Conservation (phyloP, 176 grass and related monocot genomes). For the Oryza meridionalis region DNA sequence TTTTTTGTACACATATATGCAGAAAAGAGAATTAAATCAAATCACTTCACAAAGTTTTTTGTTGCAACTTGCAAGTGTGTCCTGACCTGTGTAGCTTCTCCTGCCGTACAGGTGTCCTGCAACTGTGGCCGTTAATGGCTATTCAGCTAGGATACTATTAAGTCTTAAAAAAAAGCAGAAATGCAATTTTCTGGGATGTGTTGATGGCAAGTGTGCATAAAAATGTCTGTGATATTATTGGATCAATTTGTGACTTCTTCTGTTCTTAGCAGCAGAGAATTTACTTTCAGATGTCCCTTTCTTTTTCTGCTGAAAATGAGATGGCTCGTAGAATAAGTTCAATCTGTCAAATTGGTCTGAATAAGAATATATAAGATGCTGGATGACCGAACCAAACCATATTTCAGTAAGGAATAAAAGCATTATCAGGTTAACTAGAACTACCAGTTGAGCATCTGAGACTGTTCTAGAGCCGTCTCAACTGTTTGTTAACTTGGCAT, state of each 20-base stretch:
- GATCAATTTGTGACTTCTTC: neutral
- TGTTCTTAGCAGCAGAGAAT: neutral
- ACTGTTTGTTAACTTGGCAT: neutral
- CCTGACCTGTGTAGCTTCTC: neutral
- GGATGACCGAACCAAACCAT: neutral
- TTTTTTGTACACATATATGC: neutral
- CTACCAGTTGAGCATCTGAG: neutral
- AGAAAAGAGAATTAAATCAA: neutral
- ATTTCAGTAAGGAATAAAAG: neutral
- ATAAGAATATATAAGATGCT: neutral
- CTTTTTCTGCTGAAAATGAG: slow-evolving; percentile 17
- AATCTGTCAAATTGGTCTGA: neutral
- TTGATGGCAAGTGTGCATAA: neutral
- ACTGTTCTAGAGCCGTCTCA: neutral
- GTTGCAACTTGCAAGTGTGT: neutral
- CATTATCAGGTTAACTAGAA: neutral
- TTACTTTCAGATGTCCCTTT: neutral
- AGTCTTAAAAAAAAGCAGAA: too few relatives aligned
- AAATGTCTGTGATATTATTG: neutral
- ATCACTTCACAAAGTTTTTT: neutral
- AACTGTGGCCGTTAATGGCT: slow-evolving; percentile 9
- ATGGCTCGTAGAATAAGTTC: neutral
- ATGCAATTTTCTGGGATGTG: neutral
- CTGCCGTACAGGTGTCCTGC: slow-evolving; percentile 24
- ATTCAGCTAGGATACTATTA: neutral